phyloP scores from a whole-genome alignment of 1,284 basidiomycete genomes.

The Cerioporus squamosus region DNA sequence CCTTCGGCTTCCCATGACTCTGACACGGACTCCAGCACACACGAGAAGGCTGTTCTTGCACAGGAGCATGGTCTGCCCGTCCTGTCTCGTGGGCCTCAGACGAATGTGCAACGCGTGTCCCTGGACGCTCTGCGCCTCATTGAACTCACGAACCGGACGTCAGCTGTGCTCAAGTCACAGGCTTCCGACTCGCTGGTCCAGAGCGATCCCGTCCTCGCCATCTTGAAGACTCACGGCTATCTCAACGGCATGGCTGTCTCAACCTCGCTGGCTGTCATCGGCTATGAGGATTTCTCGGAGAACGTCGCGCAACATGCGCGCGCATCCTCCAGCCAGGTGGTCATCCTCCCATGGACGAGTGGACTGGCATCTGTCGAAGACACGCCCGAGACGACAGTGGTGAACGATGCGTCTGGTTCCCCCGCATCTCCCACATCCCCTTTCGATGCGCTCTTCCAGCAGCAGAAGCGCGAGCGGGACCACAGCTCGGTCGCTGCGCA shows the following conservation, averaged over 20 bases:
- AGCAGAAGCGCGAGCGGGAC: constrained; percentile 40
- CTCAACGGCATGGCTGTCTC: constrained; percentile 73
- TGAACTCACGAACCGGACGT: constrained; percentile 87
- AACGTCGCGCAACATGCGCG: constrained; percentile 71
- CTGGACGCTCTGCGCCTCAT: constrained; percentile 86
- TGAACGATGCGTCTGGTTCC: not conserved
- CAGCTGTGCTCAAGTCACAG: constrained; percentile 83
- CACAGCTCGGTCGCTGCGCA: constrained; percentile 61
- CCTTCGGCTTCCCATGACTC: constrained; percentile 15
- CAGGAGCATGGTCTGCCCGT: not conserved
- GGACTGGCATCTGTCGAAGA: constrained; percentile 24
- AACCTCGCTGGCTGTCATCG: constrained; percentile 70
- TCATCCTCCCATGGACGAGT: constrained; percentile 81
- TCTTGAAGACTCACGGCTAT: constrained; percentile 83
- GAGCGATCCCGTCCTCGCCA: constrained; percentile 80
- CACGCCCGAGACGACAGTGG: not conserved
- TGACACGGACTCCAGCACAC: constrained; percentile 5
- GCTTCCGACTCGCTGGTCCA: constrained; percentile 71
- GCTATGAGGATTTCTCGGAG: constrained; percentile 68
- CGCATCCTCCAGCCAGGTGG: constrained; percentile 68
- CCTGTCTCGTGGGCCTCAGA: constrained; percentile 4
- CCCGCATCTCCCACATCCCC: constrained; percentile 9
- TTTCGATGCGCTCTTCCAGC: constrained; percentile 61
- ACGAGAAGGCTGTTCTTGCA: constrained; percentile 26
- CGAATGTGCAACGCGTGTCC: constrained; percentile 34